These are phyloP conservation scores for Musa beccarii DNA, from an alignment of 176 grass and related monocot genomes.

Conservation along the genomic window DNA sequence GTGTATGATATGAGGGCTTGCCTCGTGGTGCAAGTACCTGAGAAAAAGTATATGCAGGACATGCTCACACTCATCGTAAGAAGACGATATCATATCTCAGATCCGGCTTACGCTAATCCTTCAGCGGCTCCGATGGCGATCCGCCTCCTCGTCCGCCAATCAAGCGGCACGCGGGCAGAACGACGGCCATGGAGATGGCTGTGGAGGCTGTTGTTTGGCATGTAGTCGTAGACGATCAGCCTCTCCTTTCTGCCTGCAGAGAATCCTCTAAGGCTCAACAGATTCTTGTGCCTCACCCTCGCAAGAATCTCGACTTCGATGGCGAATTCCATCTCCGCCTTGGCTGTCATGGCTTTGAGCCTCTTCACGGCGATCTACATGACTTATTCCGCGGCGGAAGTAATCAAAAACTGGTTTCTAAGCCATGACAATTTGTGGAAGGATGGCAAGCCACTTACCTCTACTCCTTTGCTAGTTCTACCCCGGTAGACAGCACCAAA, in stretches of 20 bases:
- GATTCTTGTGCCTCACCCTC: constrained; percentile 50
- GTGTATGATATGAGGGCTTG: constrained; percentile 24
- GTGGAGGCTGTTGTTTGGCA: constrained; percentile 64
- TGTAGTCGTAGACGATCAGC: constrained; percentile 76
- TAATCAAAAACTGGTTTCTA: too few species aligned
- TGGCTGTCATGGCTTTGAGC: constrained; percentile 59
- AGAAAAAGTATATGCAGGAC: background rate
- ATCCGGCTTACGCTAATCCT: too few species aligned
- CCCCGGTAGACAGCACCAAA: constrained; percentile 21
- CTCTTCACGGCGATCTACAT: constrained; percentile 59
- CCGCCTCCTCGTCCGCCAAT: too few species aligned
- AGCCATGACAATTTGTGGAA: too few species aligned
- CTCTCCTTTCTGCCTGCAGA: constrained; percentile 54
- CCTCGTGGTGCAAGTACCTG: constrained; percentile 24
- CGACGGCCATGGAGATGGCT: constrained; percentile 49
- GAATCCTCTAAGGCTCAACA: constrained; percentile 60
- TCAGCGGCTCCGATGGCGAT: too few species aligned
- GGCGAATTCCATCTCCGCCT: constrained; percentile 66
- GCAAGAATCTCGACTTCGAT: constrained; percentile 73
- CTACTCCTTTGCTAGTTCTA: constrained; percentile 41
- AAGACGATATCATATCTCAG: too few species aligned
- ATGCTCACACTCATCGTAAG: too few species aligned
- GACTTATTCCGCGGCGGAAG: too few species aligned
- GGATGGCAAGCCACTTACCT: constrained; percentile 17
- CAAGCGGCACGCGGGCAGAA: background rate